Evolutionary conservation across 2,329 filamentous ascomycete species (phyloP).

Genomic region (Chrysoporthe cubensis): DNA sequence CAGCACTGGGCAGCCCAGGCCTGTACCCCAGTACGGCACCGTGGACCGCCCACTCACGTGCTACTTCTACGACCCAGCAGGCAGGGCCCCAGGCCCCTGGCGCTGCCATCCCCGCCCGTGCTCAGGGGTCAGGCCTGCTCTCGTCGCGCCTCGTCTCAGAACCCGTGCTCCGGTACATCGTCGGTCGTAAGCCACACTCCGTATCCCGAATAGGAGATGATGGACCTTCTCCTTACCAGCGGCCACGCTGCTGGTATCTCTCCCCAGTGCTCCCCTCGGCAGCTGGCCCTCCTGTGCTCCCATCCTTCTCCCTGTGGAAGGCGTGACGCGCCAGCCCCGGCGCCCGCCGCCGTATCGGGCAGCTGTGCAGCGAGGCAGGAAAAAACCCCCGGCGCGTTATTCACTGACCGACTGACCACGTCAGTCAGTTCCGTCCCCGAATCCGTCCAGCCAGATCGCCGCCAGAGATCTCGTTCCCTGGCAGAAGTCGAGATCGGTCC

Average conservation of each 20-base stretch:
- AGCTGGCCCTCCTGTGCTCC: neutral
- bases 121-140: neutral
- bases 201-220: neutral
- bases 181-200: neutral
- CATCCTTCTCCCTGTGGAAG: neutral
- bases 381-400: neutral
- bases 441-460: neutral
- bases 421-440: neutral
- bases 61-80: neutral
- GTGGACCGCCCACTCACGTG: neutral
- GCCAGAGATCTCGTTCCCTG: neutral
- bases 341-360: slow-evolving; percentile 2
- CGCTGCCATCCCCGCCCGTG: neutral
- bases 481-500: neutral
- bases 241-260: neutral
- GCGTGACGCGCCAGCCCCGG: neutral
- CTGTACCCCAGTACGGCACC: too few relatives aligned
- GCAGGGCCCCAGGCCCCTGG: neutral
- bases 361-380: neutral
- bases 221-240: neutral
- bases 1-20: too few relatives aligned
- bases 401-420: neutral
- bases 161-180: neutral
- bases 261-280: neutral
- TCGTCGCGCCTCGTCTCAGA: slow-evolving; percentile 9